These are phyloP conservation scores for Xerocomus potaroensis DNA, from an alignment of 768 basidiomycete species.

Conservation along the genomic window DNA sequence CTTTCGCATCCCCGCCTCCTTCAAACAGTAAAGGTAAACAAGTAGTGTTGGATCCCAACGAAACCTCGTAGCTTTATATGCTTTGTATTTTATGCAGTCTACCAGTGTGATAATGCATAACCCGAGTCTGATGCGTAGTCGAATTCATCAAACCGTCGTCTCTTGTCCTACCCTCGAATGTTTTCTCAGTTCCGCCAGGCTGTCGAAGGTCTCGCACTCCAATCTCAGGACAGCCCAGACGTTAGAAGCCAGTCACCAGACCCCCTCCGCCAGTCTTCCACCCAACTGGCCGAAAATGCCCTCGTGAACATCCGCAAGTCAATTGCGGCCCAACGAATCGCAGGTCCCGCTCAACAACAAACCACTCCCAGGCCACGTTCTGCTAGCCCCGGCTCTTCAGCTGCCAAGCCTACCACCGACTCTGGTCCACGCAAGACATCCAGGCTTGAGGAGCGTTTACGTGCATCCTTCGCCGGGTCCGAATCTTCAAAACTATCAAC, in stretches of 20 bases:
- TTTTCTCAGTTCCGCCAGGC: conserved; percentile 72
- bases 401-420: conserved; percentile 14
- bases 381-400: conserved; percentile 22
- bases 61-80: conserved; percentile 16
- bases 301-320: conserved; percentile 62
- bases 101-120: not conserved
- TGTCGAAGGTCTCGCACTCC: conserved; percentile 60
- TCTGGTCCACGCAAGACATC: conserved; percentile 46
- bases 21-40: conserved; percentile 61
- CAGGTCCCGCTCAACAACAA: conserved; percentile 34
- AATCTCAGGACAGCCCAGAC: conserved; percentile 17
- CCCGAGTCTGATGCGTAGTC: no score
- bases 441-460: conserved; percentile 75
- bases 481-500: conserved; percentile 47
- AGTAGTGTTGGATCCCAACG: conserved; percentile 27
- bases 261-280: conserved; percentile 36
- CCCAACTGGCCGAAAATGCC: conserved; percentile 58
- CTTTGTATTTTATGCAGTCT: conserved; percentile 1
- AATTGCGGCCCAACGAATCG: conserved; percentile 47
- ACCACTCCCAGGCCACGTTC: conserved; percentile 19
- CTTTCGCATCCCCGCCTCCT: conserved; percentile 6
- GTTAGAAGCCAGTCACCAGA: conserved; percentile 39
- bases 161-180: conserved; percentile 42
- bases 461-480: conserved; percentile 55
- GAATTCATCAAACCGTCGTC: no score